Evolutionary conservation across 148 eudicot species (phyloP).

Genomic region (Nyssa sinensis): DNA sequence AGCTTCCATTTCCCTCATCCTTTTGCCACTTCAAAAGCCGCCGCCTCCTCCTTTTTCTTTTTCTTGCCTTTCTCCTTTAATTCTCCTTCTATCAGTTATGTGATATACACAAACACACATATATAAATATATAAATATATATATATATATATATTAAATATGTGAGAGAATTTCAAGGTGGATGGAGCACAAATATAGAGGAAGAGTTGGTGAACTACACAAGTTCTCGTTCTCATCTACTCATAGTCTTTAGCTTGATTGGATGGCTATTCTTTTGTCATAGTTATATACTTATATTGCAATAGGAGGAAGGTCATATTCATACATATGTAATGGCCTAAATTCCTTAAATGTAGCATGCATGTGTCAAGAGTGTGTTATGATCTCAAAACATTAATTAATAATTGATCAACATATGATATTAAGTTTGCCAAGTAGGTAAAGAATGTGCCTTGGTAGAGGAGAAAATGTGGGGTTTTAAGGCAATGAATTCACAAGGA

Average conservation of each 20-base stretch:
- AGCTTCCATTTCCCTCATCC: conserved; percentile 6
- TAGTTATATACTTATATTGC: background rate
- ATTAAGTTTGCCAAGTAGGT: background rate
- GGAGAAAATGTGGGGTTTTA: background rate
- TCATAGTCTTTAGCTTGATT: conserved; percentile 11
- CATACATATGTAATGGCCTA: background rate
- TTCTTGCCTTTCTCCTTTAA: background rate
- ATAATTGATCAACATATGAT: background rate
- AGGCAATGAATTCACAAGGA: background rate
- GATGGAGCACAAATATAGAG: conserved; percentile 6
- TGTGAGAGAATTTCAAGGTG: conserved; percentile 3
- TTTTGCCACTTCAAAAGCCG: no score
- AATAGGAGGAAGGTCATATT: background rate
- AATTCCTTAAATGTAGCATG: background rate
- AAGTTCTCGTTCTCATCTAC: conserved; percentile 34
- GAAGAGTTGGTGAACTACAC: conserved; percentile 34
- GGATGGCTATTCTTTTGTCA: background rate
- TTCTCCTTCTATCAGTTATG: background rate
- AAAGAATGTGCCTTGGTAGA: background rate
- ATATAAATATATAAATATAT: background rate
- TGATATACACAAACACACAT: background rate
- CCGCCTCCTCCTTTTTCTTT: conserved; percentile 5
- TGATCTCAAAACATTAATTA: background rate
- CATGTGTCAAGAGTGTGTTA: conserved; percentile 9
- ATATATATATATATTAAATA: background rate